Conservation (phyloP, 345 rosid species). For the Microcos paniculata region DNA sequence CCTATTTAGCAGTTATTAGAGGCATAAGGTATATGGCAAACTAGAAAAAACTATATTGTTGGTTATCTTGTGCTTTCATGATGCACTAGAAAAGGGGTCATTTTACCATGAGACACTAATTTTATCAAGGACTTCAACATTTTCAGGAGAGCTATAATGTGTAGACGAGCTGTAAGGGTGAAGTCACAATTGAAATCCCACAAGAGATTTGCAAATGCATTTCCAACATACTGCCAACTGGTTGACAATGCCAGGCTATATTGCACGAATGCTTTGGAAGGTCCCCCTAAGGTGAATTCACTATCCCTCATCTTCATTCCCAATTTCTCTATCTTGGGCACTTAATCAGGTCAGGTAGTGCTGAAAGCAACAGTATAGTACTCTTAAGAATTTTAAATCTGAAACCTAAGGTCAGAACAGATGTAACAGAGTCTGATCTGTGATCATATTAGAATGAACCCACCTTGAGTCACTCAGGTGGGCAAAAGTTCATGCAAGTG, state of each 20-base stretch:
- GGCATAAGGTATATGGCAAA: slow-evolving; percentile 73
- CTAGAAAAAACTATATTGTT: not conserved
- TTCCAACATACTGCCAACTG: slow-evolving; percentile 69
- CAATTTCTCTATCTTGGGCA: not conserved
- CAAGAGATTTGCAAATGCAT: slow-evolving; percentile 84
- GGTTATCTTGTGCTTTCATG: not conserved
- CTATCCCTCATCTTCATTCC: not conserved
- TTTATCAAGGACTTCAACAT: not conserved
- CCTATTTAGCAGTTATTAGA: slow-evolving; percentile 87
- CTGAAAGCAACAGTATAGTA: not conserved
- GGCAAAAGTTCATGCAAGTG: not conserved
- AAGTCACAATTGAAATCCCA: slow-evolving; percentile 85
- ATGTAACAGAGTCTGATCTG: not conserved
- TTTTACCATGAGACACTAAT: not conserved
- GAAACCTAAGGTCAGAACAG: not conserved
- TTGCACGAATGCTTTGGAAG: slow-evolving; percentile 74
- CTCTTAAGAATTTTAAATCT: not conserved
- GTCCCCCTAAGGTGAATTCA: slow-evolving; percentile 67
- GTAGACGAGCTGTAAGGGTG: slow-evolving; percentile 88
- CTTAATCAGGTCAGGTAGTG: not conserved
- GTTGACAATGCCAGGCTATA: slow-evolving; percentile 89
- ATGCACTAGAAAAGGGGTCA: not conserved
- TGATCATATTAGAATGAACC: not conserved
- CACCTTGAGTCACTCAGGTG: not conserved
- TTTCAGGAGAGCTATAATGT: slow-evolving; percentile 88